Percentiles rank a stretch among this genome's conserved stretches.
Conservation (phyloP, 345 rosid species). For the Abelmoschus esculentus region DNA sequence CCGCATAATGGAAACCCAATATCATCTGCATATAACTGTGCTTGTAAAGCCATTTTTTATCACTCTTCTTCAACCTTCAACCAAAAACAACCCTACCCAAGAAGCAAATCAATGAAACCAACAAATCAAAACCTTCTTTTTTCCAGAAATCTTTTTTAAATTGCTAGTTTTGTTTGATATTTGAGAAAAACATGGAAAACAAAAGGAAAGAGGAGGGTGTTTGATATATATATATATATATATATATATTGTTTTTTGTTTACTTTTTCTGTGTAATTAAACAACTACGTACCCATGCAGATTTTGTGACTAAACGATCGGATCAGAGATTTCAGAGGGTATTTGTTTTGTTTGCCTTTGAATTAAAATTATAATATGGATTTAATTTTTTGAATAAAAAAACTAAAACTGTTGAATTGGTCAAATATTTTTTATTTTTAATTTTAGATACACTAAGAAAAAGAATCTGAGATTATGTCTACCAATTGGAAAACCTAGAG, state of each 20-base stretch:
- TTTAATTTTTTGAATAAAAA: conserved; percentile 13
- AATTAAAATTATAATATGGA: conserved; percentile 15
- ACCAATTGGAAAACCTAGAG: conserved; percentile 62
- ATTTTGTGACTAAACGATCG: conserved; percentile 80
- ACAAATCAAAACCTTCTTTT: conserved; percentile 2
- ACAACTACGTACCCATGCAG: conserved; percentile 82
- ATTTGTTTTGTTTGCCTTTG: conserved; percentile 21
- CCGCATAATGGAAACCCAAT: conserved; percentile 27
- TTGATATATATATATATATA: neutral
- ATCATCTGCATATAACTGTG: conserved; percentile 46
- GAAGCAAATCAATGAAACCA: neutral
- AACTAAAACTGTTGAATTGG: conserved; percentile 28
- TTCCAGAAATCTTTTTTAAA: neutral
- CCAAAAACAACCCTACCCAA: neutral
- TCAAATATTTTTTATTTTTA: conserved; percentile 21
- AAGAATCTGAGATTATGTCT: neutral
- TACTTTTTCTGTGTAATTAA: neutral
- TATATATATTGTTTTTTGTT: too few relatives aligned
- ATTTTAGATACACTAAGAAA: neutral
- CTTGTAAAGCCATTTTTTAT: conserved; percentile 55
- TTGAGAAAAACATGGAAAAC: neutral
- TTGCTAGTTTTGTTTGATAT: too few relatives aligned
- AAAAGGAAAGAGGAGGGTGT: conserved; percentile 7
- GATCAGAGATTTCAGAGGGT: conserved; percentile 71
- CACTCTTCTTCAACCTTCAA: neutral